Conservation (phyloP, 148 eudicot species). For the Suaeda aralocaspica region DNA sequence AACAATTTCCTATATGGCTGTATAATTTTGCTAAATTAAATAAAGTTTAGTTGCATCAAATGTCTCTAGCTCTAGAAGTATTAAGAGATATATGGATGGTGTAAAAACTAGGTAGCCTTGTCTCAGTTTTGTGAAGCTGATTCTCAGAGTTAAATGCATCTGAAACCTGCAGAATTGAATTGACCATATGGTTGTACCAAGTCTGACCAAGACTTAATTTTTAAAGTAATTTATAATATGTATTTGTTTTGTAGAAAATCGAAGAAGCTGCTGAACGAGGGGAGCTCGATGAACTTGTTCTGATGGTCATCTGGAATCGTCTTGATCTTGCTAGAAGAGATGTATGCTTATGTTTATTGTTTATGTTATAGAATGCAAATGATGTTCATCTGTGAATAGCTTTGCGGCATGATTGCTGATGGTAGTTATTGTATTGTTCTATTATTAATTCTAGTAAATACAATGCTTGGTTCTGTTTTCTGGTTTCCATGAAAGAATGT, state of each 20-base stretch:
- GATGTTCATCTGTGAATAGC: neutral
- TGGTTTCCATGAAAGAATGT: neutral
- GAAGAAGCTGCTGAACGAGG: slow-evolving; percentile 98
- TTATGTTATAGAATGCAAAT: neutral
- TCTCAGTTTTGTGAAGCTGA: neutral
- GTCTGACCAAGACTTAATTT: neutral
- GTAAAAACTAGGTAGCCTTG: neutral
- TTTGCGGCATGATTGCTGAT: neutral
- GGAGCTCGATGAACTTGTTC: slow-evolving; percentile 79
- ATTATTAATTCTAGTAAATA: neutral
- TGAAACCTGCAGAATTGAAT: neutral
- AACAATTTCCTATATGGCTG: neutral
- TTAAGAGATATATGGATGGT: too few species aligned
- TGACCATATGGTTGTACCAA: neutral
- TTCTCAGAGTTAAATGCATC: neutral
- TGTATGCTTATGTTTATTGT: slow-evolving; percentile 42
- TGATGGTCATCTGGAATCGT: slow-evolving; percentile 95
- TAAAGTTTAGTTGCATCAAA: neutral
- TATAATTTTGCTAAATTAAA: too few species aligned
- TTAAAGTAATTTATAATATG: neutral
- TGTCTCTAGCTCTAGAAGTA: neutral
- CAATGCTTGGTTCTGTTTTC: neutral
- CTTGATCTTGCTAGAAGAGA: slow-evolving; percentile 99
- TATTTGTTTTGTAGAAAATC: slow-evolving; percentile 62
- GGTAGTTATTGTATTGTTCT: neutral